phyloP scores from a whole-genome alignment of 768 basidiomycete genomes.

The Royoungia palumana region DNA sequence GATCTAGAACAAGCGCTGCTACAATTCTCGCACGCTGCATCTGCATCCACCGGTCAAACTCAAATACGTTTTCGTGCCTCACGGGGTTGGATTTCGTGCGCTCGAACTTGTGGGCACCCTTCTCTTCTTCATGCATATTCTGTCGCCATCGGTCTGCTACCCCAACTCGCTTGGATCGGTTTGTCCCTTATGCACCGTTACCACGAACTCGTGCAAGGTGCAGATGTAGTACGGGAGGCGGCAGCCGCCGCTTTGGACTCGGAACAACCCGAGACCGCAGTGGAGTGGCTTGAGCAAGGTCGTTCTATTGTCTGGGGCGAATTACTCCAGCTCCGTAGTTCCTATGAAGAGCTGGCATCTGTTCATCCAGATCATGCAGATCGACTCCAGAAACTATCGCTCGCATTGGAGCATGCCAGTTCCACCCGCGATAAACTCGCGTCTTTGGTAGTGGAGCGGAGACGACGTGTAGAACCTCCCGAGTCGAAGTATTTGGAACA shows the following conservation, averaged over 20 bases:
- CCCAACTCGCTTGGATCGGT: constrained; percentile 2
- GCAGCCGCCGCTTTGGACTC: constrained; percentile 5
- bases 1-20: too few species aligned
- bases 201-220: neutral
- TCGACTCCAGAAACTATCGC: constrained; percentile 1
- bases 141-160: too few species aligned
- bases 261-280: neutral
- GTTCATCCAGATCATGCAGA: constrained; percentile 2
- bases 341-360: constrained; percentile 1
- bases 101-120: too few species aligned
- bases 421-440: neutral
- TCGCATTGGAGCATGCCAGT: neutral
- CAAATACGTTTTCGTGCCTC: too few species aligned
- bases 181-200: constrained; percentile 1
- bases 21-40: neutral
- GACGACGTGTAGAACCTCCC: too few species aligned
- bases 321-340: constrained; percentile 10
- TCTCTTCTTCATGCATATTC: too few species aligned
- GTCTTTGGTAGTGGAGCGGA: neutral
- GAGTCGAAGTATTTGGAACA: neutral
- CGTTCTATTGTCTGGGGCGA: constrained; percentile 14
- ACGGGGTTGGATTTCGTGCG: too few species aligned
- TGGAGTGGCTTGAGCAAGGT: constrained; percentile 21
- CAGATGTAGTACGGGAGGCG: constrained; percentile 6
- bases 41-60: neutral